Conservation (phyloP, 2,329 filamentous ascomycete species). For the Penicillium occitanis region DNA sequence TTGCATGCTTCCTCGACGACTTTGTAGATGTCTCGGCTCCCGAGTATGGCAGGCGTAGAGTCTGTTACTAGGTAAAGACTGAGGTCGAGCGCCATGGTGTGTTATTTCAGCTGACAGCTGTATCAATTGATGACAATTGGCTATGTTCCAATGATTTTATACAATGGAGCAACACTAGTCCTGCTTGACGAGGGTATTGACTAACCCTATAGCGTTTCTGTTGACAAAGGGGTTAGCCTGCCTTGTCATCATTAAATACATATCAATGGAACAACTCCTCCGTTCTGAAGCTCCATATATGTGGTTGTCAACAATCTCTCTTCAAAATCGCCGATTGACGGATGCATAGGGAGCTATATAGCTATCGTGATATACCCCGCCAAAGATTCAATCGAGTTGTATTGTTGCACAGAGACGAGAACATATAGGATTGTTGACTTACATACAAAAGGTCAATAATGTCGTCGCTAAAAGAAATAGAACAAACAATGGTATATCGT, state of each 20-base stretch:
- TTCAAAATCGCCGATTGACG: not conserved
- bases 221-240: not conserved
- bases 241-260: not conserved
- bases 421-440: not conserved
- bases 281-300: not conserved
- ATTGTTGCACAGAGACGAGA: not conserved
- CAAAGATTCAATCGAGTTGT: not conserved
- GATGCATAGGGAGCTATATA: not conserved
- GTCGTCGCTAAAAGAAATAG: not conserved
- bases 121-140: not conserved
- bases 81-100: constrained; percentile 60
- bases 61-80: constrained; percentile 90
- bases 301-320: not conserved
- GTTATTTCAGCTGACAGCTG: not conserved
- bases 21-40: constrained; percentile 64
- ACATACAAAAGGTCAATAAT: not conserved
- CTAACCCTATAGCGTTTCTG: constrained; percentile 3
- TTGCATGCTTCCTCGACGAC: constrained; percentile 74
- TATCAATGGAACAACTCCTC: not conserved
- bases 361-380: not conserved
- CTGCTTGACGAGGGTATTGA: not conserved
- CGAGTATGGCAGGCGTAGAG: constrained; percentile 81
- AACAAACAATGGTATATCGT: not conserved
- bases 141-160: not conserved
- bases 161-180: not conserved